Evolutionary conservation across 345 rosid species (phyloP).

Genomic region (Pelargonium nanum): DNA sequence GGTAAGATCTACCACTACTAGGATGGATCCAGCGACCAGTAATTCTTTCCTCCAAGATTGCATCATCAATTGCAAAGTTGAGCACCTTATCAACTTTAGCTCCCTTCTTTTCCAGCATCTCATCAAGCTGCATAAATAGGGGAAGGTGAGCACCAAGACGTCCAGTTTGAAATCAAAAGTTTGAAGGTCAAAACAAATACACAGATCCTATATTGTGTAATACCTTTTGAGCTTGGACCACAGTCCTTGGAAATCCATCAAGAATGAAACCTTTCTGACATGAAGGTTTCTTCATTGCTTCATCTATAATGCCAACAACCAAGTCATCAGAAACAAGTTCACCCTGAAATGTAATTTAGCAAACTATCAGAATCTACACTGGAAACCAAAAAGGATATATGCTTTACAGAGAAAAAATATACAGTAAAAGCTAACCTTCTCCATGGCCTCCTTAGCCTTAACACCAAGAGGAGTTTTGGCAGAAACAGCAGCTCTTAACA

Average conservation of each 20-base stretch:
- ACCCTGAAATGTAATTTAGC: constrained; percentile 37
- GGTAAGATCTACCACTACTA: constrained; percentile 88
- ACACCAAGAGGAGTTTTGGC: constrained; percentile 91
- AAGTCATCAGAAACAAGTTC: constrained; percentile 93
- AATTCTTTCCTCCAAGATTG: constrained; percentile 85
- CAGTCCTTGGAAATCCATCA: constrained; percentile 91
- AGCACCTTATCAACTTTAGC: constrained; percentile 67
- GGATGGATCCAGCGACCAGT: constrained; percentile 98
- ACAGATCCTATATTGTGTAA: background rate
- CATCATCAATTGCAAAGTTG: constrained; percentile 80
- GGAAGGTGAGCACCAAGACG: background rate
- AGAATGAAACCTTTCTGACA: constrained; percentile 93
- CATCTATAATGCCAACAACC: constrained; percentile 90
- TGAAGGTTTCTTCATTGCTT: constrained; percentile 85
- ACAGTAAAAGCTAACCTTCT: constrained; percentile 41
- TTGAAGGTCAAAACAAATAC: background rate
- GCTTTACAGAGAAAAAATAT: background rate
- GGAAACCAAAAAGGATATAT: background rate
- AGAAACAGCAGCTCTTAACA: constrained; percentile 94
- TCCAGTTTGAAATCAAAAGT: constrained; percentile 1
- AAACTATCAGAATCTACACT: background rate
- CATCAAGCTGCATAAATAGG: constrained; percentile 56
- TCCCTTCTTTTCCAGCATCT: constrained; percentile 83
- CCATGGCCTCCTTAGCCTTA: constrained; percentile 97
- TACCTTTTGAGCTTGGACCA: constrained; percentile 86